phyloP scores from a whole-genome alignment of 495 filamentous ascomycete species.

The Staphylotrichum longicolle region DNA sequence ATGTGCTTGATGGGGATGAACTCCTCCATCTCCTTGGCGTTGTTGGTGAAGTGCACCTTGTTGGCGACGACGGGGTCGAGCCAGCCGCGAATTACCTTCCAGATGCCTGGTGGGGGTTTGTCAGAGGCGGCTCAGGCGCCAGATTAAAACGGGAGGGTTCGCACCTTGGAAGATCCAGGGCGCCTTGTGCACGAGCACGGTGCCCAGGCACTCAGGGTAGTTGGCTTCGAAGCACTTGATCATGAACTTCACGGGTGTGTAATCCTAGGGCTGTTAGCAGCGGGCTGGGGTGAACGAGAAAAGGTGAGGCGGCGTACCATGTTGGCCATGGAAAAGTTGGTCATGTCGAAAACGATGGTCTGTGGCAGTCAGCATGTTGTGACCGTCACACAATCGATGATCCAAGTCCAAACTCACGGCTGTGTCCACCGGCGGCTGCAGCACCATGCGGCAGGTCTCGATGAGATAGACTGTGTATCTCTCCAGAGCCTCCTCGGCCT shows the following conservation, averaged over 20 bases:
- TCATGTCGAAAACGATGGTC: constrained; percentile 95
- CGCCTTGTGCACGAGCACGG: constrained; percentile 93
- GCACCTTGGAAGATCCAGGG: constrained; percentile 93
- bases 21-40: constrained; percentile 68
- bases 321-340: constrained; percentile 84
- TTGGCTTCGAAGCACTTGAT: constrained; percentile 99
- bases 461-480: constrained; percentile 91
- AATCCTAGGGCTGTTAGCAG: constrained; percentile 60
- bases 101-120: constrained; percentile 54
- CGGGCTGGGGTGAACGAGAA: neutral
- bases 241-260: constrained; percentile 95
- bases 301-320: constrained; percentile 60
- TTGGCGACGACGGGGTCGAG: constrained; percentile 92
- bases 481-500: constrained; percentile 76
- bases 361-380: constrained; percentile 34
- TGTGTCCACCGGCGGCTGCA: constrained; percentile 80
- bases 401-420: constrained; percentile 61
- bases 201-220: constrained; percentile 88
- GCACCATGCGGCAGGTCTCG: constrained; percentile 82
- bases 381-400: neutral
- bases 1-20: constrained; percentile 73
- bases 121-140: neutral
- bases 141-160: constrained; percentile 34
- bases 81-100: constrained; percentile 93
- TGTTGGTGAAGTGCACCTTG: constrained; percentile 95